Conservation (phyloP, 495 filamentous ascomycete genomes). For the Penicilliopsis zonata region DNA sequence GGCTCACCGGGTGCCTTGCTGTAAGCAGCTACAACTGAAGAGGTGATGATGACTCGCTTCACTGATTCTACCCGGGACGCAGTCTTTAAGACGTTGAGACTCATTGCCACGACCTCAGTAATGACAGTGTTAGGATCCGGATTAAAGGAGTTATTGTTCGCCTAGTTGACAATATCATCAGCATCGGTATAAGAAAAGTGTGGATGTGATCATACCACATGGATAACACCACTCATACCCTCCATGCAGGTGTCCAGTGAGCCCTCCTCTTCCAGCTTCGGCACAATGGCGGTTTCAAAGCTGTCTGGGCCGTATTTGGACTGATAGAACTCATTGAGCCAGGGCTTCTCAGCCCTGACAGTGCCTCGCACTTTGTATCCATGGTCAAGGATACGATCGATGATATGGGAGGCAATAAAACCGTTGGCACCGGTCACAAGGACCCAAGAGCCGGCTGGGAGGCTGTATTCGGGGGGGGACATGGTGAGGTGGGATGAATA, state of each 20-base stretch:
- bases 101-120: conserved; percentile 17
- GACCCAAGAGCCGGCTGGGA: too few species aligned
- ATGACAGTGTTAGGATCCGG: conserved; percentile 31
- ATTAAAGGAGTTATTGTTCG: conserved; percentile 15
- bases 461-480: too few species aligned
- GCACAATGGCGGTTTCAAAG: conserved; percentile 23
- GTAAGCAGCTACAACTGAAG: conserved; percentile 28
- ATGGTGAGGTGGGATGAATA: too few species aligned
- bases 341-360: too few species aligned
- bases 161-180: conserved; percentile 1
- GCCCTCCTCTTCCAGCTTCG: conserved; percentile 20
- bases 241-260: conserved; percentile 31
- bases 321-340: conserved; percentile 25
- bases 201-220: conserved; percentile 2
- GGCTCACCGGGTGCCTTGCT: conserved; percentile 10
- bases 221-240: conserved; percentile 7
- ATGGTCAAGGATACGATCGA: too few species aligned
- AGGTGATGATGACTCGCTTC: conserved; percentile 38
- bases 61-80: conserved; percentile 30
- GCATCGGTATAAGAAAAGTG: neutral
- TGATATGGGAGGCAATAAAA: too few species aligned
- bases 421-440: too few species aligned
- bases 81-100: conserved; percentile 21
- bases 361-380: too few species aligned
- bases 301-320: conserved; percentile 23